Base-by-base conservation (phyloP, 202 grass and related monocot genomes). In the Bolboschoenoplectus hybrid region DNA sequence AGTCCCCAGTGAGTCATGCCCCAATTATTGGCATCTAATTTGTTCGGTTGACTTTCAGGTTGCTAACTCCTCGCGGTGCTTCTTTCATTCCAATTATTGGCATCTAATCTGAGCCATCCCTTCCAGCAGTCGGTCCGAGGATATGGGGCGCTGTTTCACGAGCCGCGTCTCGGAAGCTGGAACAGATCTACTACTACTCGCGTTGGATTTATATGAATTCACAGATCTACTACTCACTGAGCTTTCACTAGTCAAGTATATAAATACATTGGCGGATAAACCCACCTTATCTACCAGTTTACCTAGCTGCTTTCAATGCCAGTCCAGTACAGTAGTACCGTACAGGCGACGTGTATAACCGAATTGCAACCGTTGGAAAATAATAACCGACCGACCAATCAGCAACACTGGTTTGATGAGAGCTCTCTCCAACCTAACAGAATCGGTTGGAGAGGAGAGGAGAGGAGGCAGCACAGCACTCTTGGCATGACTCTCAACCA, bases 401-500 rank as follows among this genome's bases (percentile, higher is more conserved):
- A 20, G 46, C 50, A 26, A 12, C 73, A 55, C 4, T 36, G 46
- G 26, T 78, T 57, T 44, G 75, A 79, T 61, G 53, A 80, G 75
- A 80, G 52, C 20, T 80, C 14, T 80, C 43, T 80, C 55, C 75
- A n/a, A 80, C 53, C 53, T 80, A 80, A 80, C 75, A 80, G 61
- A 80, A n/a, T 80, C 74, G 46, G 34, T 86, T 86, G 73, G 81
- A 70, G 38, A 40, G 36, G 65, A 41, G 65, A 61, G 55, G 55
- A 16, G 38, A 63, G 53, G 17, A 36, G 35, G 12, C 1, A 13
- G 55, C 1, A 20, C 47, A 40, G 35, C 47, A 8, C 49, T 78
- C 51, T 79, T 79, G 63, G 81, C 81, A 20, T 84, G 46, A 83
- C 46, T 12, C 19, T 50, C 35, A 45, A 16, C 55, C 55, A 16